A percentile compares a stretch with the other conserved stretches of the same genome.
These are phyloP conservation scores for Kuraishia borneana DNA, from an alignment of 805 yeast species.

Conservation along the genomic window DNA sequence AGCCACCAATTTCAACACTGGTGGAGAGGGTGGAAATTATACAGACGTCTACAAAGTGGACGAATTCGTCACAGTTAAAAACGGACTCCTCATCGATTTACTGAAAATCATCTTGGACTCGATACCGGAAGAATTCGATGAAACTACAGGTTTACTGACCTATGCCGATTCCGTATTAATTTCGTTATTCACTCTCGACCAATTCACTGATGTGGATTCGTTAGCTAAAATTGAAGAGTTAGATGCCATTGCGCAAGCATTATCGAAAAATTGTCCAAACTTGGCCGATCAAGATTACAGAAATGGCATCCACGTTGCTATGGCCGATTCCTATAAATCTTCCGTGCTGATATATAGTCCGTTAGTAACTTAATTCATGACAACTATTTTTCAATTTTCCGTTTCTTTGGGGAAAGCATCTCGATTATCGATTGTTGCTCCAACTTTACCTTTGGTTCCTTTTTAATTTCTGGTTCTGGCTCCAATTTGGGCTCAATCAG, in stretches of 20 bases:
- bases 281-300: background rate
- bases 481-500: constrained; percentile 23
- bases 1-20: constrained; percentile 8
- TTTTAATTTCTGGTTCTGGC: too few species aligned
- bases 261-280: background rate
- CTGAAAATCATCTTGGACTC: constrained; percentile 2
- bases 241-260: background rate
- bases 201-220: background rate
- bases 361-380: background rate
- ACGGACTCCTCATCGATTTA: constrained; percentile 5
- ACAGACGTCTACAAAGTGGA: constrained; percentile 13
- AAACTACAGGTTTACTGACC: background rate
- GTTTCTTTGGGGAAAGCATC: background rate
- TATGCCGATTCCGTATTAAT: constrained; percentile 1
- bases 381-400: background rate
- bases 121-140: background rate
- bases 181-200: background rate
- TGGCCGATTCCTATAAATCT: constrained; percentile 1
- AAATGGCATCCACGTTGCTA: background rate
- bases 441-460: background rate
- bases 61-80: constrained; percentile 4
- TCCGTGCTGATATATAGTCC: constrained; percentile 2
- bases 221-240: background rate
- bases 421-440: background rate
- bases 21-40: constrained; percentile 19